Evolutionary conservation across 2,329 filamentous ascomycete genomes (phyloP), one percentile per base, ranked within the genome.

Genomic region (Colletotrichum spaethianum): DNA sequence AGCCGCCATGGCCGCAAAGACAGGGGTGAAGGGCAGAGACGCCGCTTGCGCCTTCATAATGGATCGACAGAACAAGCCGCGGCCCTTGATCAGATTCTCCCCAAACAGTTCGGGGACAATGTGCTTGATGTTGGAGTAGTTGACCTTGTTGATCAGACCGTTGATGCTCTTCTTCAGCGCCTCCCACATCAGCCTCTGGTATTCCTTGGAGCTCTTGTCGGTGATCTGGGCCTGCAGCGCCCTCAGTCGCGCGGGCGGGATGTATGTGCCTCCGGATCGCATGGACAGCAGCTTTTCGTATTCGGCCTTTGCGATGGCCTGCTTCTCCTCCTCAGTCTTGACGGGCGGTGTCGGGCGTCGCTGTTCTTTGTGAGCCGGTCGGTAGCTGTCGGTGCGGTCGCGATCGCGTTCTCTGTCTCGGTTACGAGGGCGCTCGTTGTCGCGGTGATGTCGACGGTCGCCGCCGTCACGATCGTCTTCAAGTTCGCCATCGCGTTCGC

Each of bases 21-120:
- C 97, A 12, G 96, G 94, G 0, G 96, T 98, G 79, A 98, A 99
- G 0, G 96, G 95, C 81, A 98, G 88, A 86, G 94, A 97, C 12
- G 96, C 95, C 18, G 96, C 95, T 84, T 99, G 96, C 0, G 96
- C 96, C 86, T 98, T 98, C 95, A 98, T 98, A 79, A 99, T 96
- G 77, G 94, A 96, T 75, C 96, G 90, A 83, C 96, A 98, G 82
- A 98, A 98, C 72, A 99, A 84, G 26, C 96, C 96, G 72, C 96
- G 90, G 8, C 96, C 96, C 70, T 96, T 92, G 50, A 99, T 88
- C 77, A 99, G 84, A 80, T 99, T 99, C 86, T 99, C 96, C 61
- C 91, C 91, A 83, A 99, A 99, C 56, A 99, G 87, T 84, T 99
- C 96, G 1, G 96, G 96, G 31, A 98, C 95, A 74, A 99, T 98